Percentiles rank a stretch among this genome's conserved stretches.
Conservation (phyloP, 805 yeast genomes). For the Starmerella roubikii region DNA sequence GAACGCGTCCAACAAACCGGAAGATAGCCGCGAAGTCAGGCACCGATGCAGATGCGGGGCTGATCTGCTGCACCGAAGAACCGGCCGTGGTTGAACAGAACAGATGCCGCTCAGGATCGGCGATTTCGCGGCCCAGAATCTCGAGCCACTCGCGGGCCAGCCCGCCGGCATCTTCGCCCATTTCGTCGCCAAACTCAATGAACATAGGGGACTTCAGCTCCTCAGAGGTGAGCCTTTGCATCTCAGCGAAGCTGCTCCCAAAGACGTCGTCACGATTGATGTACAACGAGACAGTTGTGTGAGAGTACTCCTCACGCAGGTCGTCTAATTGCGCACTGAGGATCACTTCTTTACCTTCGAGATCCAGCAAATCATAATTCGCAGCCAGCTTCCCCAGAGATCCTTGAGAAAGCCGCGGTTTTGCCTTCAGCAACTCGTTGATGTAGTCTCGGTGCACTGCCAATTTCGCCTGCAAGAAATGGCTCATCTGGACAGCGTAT, state of each 20-base stretch:
- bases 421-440: constrained; percentile 81
- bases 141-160: constrained; percentile 96
- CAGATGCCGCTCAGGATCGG: constrained; percentile 87
- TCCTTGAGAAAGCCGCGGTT: constrained; percentile 89
- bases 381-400: constrained; percentile 81
- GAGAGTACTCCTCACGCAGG: constrained; percentile 19
- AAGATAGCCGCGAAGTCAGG: constrained; percentile 35
- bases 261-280: constrained; percentile 85
- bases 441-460: constrained; percentile 56
- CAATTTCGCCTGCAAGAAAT: constrained; percentile 33
- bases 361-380: constrained; percentile 80
- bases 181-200: constrained; percentile 79
- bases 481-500: not conserved
- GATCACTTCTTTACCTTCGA: constrained; percentile 82
- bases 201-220: constrained; percentile 46
- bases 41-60: constrained; percentile 37
- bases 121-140: constrained; percentile 84
- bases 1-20: constrained; percentile 84
- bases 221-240: constrained; percentile 56
- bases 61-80: constrained; percentile 89
- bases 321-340: constrained; percentile 51
- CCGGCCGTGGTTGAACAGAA: constrained; percentile 87
- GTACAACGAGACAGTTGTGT: constrained; percentile 43
- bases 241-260: constrained; percentile 71
- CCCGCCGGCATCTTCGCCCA: constrained; percentile 98